phyloP scores from a whole-genome alignment of 148 eudicot species.

The Linanthus parryae region DNA sequence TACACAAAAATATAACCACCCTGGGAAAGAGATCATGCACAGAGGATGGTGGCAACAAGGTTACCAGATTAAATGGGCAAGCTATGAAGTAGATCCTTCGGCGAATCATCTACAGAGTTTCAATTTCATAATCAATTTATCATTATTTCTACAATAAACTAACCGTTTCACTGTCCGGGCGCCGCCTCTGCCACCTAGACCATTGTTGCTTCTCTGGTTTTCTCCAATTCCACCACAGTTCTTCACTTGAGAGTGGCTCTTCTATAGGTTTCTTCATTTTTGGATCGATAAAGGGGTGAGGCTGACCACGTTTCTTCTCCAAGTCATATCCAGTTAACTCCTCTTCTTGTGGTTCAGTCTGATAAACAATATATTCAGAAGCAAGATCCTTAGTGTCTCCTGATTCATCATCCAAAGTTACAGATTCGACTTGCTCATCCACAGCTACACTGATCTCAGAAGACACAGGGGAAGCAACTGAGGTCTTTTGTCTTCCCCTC shows the following conservation, averaged over 20 bases:
- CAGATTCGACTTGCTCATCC: slow-evolving; percentile 33
- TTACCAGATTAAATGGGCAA: neutral
- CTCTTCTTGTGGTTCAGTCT: slow-evolving; percentile 50
- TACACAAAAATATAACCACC: slow-evolving; percentile 1
- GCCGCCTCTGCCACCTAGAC: slow-evolving; percentile 98
- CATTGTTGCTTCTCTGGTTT: slow-evolving; percentile 80
- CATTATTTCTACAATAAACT: no score
- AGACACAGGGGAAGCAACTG: slow-evolving; percentile 45
- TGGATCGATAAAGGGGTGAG: slow-evolving; percentile 93
- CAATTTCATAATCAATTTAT: no score
- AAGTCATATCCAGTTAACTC: slow-evolving; percentile 70
- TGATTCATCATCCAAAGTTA: slow-evolving; percentile 39
- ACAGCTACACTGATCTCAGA: slow-evolving; percentile 31
- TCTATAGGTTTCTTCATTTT: slow-evolving; percentile 52
- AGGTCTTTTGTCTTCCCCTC: slow-evolving; percentile 52
- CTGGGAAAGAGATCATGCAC: slow-evolving; percentile 1
- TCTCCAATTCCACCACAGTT: slow-evolving; percentile 99
- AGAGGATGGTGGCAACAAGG: neutral
- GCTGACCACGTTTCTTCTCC: slow-evolving; percentile 72
- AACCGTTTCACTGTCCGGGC: slow-evolving; percentile 96
- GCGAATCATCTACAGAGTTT: no score
- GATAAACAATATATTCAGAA: slow-evolving; percentile 75
- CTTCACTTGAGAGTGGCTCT: slow-evolving; percentile 79
- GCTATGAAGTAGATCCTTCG: no score
- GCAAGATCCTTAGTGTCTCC: slow-evolving; percentile 51